Percentiles rank a stretch among this genome's conserved stretches.
Evolutionary conservation across 306 rosid genomes (phyloP).

Genomic region (Luffa aegyptiaca): DNA sequence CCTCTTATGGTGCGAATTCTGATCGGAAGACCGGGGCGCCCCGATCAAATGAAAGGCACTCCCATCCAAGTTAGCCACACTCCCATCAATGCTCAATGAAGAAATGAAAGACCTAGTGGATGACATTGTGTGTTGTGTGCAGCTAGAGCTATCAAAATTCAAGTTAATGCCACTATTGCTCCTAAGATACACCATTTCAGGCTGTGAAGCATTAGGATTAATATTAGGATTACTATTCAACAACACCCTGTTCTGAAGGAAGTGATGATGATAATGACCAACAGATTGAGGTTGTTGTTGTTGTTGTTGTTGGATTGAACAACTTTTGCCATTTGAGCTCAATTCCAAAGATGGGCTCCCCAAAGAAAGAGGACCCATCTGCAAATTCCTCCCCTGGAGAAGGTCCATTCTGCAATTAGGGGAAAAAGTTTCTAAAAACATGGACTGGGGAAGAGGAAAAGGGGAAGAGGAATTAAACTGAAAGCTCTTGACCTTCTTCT

Average conservation of each 20-base stretch:
- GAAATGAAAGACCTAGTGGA: slow-evolving; percentile 90
- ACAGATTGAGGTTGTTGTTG: slow-evolving; percentile 29
- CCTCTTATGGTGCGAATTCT: slow-evolving; percentile 78
- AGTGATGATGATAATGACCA: slow-evolving; percentile 27
- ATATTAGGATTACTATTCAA: slow-evolving; percentile 16
- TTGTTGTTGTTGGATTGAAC: slow-evolving; percentile 42
- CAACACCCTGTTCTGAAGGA: slow-evolving; percentile 54
- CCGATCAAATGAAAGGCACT: slow-evolving; percentile 78
- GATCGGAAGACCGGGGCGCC: slow-evolving; percentile 74
- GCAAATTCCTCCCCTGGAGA: slow-evolving; percentile 32
- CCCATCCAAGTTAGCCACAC: slow-evolving; percentile 86
- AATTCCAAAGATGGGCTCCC: slow-evolving; percentile 65
- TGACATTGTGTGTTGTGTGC: slow-evolving; percentile 91
- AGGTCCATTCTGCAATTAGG: slow-evolving; percentile 41
- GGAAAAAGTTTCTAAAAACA: slow-evolving; percentile 46
- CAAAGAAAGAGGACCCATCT: slow-evolving; percentile 31
- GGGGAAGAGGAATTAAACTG: not conserved
- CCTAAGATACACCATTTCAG: slow-evolving; percentile 66
- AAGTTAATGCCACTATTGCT: slow-evolving; percentile 69
- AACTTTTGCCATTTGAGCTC: slow-evolving; percentile 58
- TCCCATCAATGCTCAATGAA: slow-evolving; percentile 90
- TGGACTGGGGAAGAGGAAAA: slow-evolving; percentile 40
- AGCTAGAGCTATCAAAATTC: slow-evolving; percentile 86
- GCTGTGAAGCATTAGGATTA: slow-evolving; percentile 20
- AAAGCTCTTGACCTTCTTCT: slow-evolving; percentile 20